Conservation (phyloP, 108 stramenopile species). For the Fragilariopsis cylindrus region DNA sequence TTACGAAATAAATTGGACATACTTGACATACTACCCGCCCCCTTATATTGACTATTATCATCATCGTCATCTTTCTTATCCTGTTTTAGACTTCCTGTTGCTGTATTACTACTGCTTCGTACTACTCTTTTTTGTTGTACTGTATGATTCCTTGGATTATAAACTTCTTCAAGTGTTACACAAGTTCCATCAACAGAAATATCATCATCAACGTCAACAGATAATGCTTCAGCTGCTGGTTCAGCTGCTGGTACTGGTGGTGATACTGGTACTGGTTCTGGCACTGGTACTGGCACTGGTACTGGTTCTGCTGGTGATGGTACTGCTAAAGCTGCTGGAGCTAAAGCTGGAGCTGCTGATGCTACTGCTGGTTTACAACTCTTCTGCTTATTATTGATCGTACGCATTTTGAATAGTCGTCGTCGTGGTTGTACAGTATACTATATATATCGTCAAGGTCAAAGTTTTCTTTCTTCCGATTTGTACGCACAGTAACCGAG, state of each 20-base stretch:
- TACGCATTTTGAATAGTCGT: too few relatives aligned
- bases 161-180: background rate
- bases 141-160: background rate
- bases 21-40: background rate
- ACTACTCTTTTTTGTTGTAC: background rate
- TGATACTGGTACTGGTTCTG: background rate
- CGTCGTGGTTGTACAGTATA: too few relatives aligned
- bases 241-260: background rate
- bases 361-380: too few relatives aligned
- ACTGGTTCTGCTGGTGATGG: background rate
- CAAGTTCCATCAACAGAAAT: background rate
- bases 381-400: too few relatives aligned
- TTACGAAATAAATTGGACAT: constrained; percentile 6
- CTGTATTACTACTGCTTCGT: background rate
- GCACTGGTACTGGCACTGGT: background rate
- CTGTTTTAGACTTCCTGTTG: background rate
- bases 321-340: background rate
- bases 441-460: too few relatives aligned
- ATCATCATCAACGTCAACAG: background rate
- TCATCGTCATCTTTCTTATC: background rate
- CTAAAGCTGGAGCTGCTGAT: too few relatives aligned
- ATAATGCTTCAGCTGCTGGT: background rate
- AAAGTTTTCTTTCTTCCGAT: too few relatives aligned
- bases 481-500: too few relatives aligned
- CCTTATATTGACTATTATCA: background rate